These are phyloP conservation scores for Populus hybrid DNA, from an alignment of 441 rosid species.

Conservation along the genomic window DNA sequence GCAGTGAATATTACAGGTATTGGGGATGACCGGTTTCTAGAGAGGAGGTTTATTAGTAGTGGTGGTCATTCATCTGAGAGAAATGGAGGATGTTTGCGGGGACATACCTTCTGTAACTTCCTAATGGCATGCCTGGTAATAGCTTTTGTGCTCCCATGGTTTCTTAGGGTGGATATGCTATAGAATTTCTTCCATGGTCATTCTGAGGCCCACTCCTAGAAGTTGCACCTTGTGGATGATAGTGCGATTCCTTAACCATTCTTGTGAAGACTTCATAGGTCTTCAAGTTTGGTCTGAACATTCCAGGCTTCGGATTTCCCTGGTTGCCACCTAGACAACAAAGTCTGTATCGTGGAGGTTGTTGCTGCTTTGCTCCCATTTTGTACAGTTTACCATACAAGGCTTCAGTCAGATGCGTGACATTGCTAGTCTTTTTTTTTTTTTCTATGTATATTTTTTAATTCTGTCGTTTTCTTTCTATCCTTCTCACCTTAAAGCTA, in stretches of 20 bases:
- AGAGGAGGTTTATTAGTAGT: slow-evolving; percentile 27
- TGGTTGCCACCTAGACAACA: slow-evolving; percentile 9
- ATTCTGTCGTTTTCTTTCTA: background rate
- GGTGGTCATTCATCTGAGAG: slow-evolving; percentile 23
- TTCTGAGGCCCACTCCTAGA: no score
- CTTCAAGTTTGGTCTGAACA: background rate
- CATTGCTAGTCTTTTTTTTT: background rate
- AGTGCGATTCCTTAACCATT: background rate
- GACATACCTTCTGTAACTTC: slow-evolving; percentile 68
- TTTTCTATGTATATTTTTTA: no score
- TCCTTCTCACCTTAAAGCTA: background rate
- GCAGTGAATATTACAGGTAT: slow-evolving; percentile 50
- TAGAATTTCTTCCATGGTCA: slow-evolving; percentile 15
- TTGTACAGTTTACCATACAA: background rate
- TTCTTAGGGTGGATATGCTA: slow-evolving; percentile 57
- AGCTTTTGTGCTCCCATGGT: slow-evolving; percentile 70
- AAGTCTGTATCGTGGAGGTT: background rate
- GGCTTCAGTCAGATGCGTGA: background rate
- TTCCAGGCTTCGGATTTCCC: background rate
- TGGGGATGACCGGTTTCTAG: slow-evolving; percentile 45
- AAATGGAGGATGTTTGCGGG: slow-evolving; percentile 46
- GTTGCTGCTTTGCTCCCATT: background rate
- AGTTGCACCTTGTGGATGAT: no score
- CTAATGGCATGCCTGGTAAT: slow-evolving; percentile 67
- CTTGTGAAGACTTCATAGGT: background rate